Evolutionary conservation across 495 filamentous ascomycete species (phyloP).

Genomic region (Tirmania nivea): DNA sequence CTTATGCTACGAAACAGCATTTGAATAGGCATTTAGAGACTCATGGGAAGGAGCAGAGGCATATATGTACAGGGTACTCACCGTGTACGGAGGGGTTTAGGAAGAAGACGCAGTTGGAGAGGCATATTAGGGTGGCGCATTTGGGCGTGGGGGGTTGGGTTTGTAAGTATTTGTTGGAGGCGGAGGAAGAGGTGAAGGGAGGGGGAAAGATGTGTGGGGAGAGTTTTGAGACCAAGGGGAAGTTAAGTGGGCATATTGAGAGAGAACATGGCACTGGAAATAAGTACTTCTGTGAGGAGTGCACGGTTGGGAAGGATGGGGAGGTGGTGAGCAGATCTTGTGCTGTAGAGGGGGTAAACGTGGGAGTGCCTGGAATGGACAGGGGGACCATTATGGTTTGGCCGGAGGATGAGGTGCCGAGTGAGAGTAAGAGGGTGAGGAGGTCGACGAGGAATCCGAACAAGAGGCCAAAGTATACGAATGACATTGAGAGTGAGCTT

Average conservation of each 20-base stretch:
- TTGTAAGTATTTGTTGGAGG: conserved; percentile 27
- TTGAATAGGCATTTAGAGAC: conserved; percentile 22
- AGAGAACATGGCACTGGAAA: conserved; percentile 40
- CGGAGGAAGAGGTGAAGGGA: conserved; percentile 14
- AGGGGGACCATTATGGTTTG: not conserved
- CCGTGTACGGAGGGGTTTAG: conserved; percentile 63
- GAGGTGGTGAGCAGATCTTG: not conserved
- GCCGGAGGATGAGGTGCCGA: not conserved
- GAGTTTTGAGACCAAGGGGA: conserved; percentile 47
- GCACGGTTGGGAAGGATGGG: not conserved
- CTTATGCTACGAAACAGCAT: conserved; percentile 17
- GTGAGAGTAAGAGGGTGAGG: not conserved
- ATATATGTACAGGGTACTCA: conserved; percentile 44
- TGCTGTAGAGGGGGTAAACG: not conserved
- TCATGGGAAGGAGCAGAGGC: conserved; percentile 18
- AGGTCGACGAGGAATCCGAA: not conserved
- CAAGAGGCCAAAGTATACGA: not conserved
- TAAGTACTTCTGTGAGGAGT: conserved; percentile 32
- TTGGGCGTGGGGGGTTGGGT: conserved; percentile 42
- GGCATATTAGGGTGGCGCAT: conserved; percentile 56
- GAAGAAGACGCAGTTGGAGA: conserved; percentile 68
- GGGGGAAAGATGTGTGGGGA: conserved; percentile 34
- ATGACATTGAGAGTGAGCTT: not conserved
- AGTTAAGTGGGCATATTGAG: conserved; percentile 48
- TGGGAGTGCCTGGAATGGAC: not conserved